These are phyloP conservation scores for Pterocarpus santalinus DNA, from an alignment of 306 rosid species.

Conservation along the genomic window DNA sequence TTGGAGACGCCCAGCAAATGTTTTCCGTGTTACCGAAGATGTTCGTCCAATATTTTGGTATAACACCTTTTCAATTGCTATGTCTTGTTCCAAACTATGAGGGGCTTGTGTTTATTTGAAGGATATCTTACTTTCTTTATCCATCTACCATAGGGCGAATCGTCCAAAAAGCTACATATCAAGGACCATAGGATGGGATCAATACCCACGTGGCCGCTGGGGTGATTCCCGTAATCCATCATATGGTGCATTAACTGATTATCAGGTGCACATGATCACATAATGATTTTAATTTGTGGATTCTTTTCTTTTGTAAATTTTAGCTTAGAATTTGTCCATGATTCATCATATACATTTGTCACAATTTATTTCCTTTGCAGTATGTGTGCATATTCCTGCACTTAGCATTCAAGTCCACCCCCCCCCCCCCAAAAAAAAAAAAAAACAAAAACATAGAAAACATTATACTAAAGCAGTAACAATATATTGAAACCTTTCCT, in stretches of 20 bases:
- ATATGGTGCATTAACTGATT: slow-evolving; percentile 83
- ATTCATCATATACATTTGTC: neutral
- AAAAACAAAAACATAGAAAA: too few relatives aligned
- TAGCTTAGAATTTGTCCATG: slow-evolving; percentile 7
- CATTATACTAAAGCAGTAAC: neutral
- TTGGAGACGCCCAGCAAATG: slow-evolving; percentile 93
- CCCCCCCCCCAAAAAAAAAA: too few relatives aligned
- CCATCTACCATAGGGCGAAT: slow-evolving; percentile 79
- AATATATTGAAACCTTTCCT: neutral
- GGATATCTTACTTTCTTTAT: slow-evolving; percentile 46
- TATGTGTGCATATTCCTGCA: slow-evolving; percentile 2
- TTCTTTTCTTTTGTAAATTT: neutral
- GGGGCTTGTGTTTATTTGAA: slow-evolving; percentile 36
- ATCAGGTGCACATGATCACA: slow-evolving; percentile 70
- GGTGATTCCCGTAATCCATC: slow-evolving; percentile 90
- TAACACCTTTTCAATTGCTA: slow-evolving; percentile 30
- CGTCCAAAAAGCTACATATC: slow-evolving; percentile 98
- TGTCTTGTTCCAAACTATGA: slow-evolving; percentile 15
- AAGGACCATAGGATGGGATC: slow-evolving; percentile 97
- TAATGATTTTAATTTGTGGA: slow-evolving; percentile 28
- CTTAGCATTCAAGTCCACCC: too few relatives aligned
- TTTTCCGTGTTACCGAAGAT: slow-evolving; percentile 81
- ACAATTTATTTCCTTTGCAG: neutral
- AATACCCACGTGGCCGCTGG: slow-evolving; percentile 97
- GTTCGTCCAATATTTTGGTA: slow-evolving; percentile 98